Evolutionary conservation across 2,329 filamentous ascomycete species (phyloP).

Genomic region (Penicillium sp.): DNA sequence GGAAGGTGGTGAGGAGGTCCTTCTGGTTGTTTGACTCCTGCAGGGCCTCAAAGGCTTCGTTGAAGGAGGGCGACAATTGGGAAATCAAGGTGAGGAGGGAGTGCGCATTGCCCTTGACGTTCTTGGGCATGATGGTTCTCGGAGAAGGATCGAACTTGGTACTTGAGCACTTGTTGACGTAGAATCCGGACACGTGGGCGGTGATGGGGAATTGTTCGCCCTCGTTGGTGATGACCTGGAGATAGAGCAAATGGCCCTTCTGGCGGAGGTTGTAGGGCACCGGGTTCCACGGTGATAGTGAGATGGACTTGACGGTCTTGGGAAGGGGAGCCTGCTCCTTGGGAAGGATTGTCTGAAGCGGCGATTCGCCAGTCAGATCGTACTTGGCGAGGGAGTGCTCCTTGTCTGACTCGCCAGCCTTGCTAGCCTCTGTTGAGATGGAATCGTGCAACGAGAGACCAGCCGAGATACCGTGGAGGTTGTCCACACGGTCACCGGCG

Average conservation of each 20-base stretch:
- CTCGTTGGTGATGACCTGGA: slow-evolving; percentile 83
- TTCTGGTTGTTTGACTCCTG: slow-evolving; percentile 79
- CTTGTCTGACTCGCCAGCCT: slow-evolving; percentile 36
- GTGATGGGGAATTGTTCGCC: slow-evolving; percentile 94
- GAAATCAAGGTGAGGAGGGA: slow-evolving; percentile 77
- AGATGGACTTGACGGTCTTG: slow-evolving; percentile 84
- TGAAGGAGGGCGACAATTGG: slow-evolving; percentile 77
- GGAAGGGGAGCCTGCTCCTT: slow-evolving; percentile 61
- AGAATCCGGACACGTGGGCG: slow-evolving; percentile 89
- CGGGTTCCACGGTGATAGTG: slow-evolving; percentile 92
- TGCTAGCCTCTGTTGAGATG: slow-evolving; percentile 49
- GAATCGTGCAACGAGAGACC: slow-evolving; percentile 83
- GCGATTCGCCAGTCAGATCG: slow-evolving; percentile 65
- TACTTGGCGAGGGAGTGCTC: slow-evolving; percentile 62
- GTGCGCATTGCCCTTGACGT: slow-evolving; percentile 59
- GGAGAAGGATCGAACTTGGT: slow-evolving; percentile 90
- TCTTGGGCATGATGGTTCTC: slow-evolving; percentile 65
- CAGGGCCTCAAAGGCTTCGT: slow-evolving; percentile 65
- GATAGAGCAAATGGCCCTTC: slow-evolving; percentile 86
- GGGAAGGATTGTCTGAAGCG: slow-evolving; percentile 67
- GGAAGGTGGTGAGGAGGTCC: slow-evolving; percentile 87
- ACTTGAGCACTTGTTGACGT: slow-evolving; percentile 92
- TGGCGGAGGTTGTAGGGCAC: slow-evolving; percentile 86
- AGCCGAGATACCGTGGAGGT: slow-evolving; percentile 75
- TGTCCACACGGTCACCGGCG: slow-evolving; percentile 79